These are phyloP conservation scores for Aspergillus eucalypticola DNA, from an alignment of 2,329 filamentous ascomycete species.

Conservation along the genomic window DNA sequence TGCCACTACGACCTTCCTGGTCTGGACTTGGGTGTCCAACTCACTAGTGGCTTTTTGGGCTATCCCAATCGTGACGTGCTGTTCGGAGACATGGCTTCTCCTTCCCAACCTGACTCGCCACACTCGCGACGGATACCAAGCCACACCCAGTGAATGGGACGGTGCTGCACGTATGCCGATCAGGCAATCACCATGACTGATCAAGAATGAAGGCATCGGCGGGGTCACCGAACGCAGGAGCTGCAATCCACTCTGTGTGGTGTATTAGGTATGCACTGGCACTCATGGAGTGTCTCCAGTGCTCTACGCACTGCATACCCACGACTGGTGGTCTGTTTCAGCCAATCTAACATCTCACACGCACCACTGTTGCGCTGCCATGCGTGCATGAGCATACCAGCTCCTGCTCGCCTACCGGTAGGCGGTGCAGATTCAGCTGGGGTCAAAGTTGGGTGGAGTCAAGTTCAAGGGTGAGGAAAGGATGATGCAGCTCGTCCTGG, in stretches of 20 bases:
- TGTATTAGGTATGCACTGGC: background rate
- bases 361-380: too few species aligned
- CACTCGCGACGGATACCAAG: background rate
- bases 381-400: too few species aligned
- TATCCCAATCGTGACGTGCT: background rate
- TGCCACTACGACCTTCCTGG: background rate
- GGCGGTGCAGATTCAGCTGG: background rate
- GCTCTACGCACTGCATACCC: too few species aligned
- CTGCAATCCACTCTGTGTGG: background rate
- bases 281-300: too few species aligned
- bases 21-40: background rate
- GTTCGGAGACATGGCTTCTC: background rate
- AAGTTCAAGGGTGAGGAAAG: background rate
- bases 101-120: slow-evolving; percentile 14
- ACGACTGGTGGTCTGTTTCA: background rate
- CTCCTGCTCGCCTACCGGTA: too few species aligned
- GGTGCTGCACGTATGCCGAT: background rate
- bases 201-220: background rate
- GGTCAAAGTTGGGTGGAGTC: background rate
- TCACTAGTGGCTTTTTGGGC: background rate
- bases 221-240: background rate
- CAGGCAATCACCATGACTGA: background rate
- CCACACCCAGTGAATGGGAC: background rate
- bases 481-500: background rate
- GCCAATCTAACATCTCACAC: background rate